Conservation (phyloP, 257 asterid species). For the Solanum chilense region DNA sequence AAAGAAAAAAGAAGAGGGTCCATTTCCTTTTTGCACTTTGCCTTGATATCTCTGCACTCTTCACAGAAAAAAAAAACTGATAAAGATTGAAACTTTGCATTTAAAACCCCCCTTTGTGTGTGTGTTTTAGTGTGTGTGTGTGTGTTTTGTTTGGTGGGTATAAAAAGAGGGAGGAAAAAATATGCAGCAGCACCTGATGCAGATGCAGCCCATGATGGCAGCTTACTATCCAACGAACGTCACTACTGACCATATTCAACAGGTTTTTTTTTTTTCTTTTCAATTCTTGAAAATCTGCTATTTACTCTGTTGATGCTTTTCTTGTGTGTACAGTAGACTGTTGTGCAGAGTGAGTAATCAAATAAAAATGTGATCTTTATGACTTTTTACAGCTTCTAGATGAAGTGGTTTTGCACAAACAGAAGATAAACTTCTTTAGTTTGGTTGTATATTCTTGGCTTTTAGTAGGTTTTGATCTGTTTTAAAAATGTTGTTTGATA, state of each 20-base stretch:
- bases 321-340: neutral
- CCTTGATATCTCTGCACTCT: neutral
- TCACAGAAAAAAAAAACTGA: neutral
- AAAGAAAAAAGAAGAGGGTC: neutral
- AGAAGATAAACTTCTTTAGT: neutral
- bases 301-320: neutral
- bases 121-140: neutral
- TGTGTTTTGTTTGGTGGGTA: constrained; percentile 13
- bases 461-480: neutral
- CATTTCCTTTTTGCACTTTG: neutral
- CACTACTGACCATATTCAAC: constrained; percentile 98
- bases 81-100: neutral
- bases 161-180: constrained; percentile 34
- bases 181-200: constrained; percentile 97
- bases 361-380: neutral
- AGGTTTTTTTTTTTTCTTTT: constrained; percentile 27
- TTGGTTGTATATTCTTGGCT: neutral
- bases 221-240: constrained; percentile 92
- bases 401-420: neutral
- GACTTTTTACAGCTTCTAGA: neutral
- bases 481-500: neutral
- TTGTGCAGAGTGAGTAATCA: neutral
- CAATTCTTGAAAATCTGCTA: neutral
- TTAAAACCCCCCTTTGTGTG: neutral
- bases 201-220: constrained; percentile 99